Conservation (phyloP, 2,329 filamentous ascomycete genomes). For the Xylariomycetidae sp. region DNA sequence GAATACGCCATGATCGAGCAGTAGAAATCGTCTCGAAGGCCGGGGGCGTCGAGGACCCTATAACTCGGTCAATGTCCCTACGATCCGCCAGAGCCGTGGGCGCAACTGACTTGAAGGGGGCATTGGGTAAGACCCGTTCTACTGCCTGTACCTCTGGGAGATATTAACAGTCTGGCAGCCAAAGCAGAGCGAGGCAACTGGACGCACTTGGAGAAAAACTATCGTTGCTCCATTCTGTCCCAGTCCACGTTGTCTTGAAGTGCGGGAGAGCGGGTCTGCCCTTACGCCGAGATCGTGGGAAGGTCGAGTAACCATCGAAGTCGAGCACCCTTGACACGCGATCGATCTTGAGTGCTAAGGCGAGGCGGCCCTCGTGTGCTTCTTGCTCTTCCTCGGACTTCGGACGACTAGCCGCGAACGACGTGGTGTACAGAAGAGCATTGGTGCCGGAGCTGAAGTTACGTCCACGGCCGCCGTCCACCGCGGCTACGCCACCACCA, state of each 20-base stretch:
- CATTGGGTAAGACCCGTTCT: slow-evolving; percentile 52
- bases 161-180: slow-evolving; percentile 5
- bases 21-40: slow-evolving; percentile 91
- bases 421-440: slow-evolving; percentile 57
- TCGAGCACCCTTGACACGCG: slow-evolving; percentile 60
- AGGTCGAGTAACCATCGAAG: slow-evolving; percentile 33
- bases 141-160: slow-evolving; percentile 15
- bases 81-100: slow-evolving; percentile 8
- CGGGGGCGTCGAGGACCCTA: slow-evolving; percentile 80
- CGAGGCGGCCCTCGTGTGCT: slow-evolving; percentile 68
- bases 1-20: slow-evolving; percentile 89
- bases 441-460: slow-evolving; percentile 65
- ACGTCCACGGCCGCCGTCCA: slow-evolving; percentile 58
- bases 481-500: slow-evolving; percentile 30
- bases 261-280: slow-evolving; percentile 15
- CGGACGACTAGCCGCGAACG: slow-evolving; percentile 36
- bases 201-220: slow-evolving; percentile 14
- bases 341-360: slow-evolving; percentile 75
- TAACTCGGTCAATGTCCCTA: neutral
- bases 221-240: slow-evolving; percentile 33
- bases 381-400: slow-evolving; percentile 55
- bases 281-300: slow-evolving; percentile 22
- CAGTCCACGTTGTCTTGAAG: slow-evolving; percentile 37
- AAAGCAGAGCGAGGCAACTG: neutral
- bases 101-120: slow-evolving; percentile 67